Conservation (phyloP, 306 rosid species). For the Acacia confusa region DNA sequence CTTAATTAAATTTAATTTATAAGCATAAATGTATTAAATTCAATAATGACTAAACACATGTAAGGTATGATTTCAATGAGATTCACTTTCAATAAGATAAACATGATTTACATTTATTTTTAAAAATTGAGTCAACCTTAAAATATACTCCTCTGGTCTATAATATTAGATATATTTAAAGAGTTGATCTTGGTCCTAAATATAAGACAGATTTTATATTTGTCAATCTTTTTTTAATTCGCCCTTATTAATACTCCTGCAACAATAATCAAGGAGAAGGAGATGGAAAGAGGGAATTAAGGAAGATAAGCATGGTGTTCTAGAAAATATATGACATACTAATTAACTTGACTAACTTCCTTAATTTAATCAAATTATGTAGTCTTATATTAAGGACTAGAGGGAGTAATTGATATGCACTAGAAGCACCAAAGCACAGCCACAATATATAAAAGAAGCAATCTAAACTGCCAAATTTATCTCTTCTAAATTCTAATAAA, state of each 20-base stretch:
- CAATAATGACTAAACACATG: background rate
- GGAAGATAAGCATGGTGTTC: too few relatives aligned
- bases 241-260: too few relatives aligned
- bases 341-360: too few relatives aligned
- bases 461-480: background rate
- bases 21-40: background rate
- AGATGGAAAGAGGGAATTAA: too few relatives aligned
- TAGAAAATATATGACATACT: too few relatives aligned
- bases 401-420: background rate
- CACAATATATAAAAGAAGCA: background rate
- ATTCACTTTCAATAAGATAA: background rate
- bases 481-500: background rate
- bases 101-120: background rate
- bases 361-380: too few relatives aligned
- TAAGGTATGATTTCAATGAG: background rate
- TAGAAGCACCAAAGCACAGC: background rate
- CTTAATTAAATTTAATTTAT: background rate
- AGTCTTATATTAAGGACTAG: too few relatives aligned
- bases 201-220: too few relatives aligned
- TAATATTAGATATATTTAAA: too few relatives aligned
- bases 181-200: too few relatives aligned
- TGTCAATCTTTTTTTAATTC: too few relatives aligned
- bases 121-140: background rate
- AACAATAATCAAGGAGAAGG: too few relatives aligned
- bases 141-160: background rate